Evolutionary conservation across 2,329 filamentous ascomycete genomes (phyloP).

Genomic region (Colletotrichum musae): DNA sequence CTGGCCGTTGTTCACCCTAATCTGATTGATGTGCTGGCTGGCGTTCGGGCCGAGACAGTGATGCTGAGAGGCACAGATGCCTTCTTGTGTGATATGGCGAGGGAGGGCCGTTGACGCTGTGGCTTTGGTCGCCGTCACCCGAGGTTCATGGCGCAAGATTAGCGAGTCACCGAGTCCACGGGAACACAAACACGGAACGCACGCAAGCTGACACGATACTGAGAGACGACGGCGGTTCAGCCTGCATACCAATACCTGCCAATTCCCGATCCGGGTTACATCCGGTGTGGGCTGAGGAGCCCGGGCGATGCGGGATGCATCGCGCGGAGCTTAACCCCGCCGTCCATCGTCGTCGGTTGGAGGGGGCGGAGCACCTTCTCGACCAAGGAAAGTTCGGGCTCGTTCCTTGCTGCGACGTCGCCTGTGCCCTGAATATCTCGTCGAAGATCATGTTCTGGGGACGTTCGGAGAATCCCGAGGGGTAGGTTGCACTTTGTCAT

Average conservation of each 20-base stretch:
- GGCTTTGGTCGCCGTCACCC: slow-evolving; percentile 14
- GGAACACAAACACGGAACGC: neutral
- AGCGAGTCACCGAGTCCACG: neutral
- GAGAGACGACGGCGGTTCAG: neutral
- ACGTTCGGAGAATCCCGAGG: neutral
- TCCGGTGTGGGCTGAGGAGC: slow-evolving; percentile 5
- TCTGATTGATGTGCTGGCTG: slow-evolving; percentile 14
- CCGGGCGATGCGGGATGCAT: neutral
- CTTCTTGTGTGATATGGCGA: slow-evolving; percentile 1
- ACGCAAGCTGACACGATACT: neutral
- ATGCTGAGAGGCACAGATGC: neutral
- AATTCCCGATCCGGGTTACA: slow-evolving; percentile 1
- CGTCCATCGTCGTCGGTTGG: neutral
- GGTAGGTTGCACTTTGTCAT: neutral
- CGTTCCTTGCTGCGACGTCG: slow-evolving; percentile 8
- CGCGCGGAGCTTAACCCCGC: slow-evolving; percentile 10
- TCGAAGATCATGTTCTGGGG: slow-evolving; percentile 2
- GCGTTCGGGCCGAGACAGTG: neutral
- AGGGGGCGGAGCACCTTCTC: neutral
- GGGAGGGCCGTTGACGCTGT: slow-evolving; percentile 28
- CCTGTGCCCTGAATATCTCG: slow-evolving; percentile 22
- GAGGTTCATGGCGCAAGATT: neutral
- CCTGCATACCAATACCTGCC: neutral
- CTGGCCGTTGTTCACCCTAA: too few species aligned
- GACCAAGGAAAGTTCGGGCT: slow-evolving; percentile 3